Percentiles rank a stretch among this genome's conserved stretches.
Evolutionary conservation across 2,329 filamentous ascomycete species (phyloP).

Genomic region (Hypoxylon sp.): DNA sequence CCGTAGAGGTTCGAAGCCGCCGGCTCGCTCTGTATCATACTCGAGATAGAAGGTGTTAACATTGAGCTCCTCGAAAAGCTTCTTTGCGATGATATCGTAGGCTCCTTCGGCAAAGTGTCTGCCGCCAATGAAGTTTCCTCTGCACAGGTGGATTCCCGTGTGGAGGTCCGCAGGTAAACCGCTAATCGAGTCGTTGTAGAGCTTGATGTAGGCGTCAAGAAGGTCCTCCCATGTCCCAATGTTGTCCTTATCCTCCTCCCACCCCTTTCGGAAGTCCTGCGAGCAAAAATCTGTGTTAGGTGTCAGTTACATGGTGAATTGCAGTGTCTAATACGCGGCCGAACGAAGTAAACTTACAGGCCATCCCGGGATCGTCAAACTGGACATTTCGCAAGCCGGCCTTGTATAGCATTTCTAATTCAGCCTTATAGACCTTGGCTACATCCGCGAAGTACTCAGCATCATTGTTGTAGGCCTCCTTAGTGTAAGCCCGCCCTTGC

Average conservation of each 20-base stretch:
- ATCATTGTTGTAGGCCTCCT: constrained; percentile 69
- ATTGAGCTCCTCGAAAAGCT: constrained; percentile 74
- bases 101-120: constrained; percentile 77
- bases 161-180: constrained; percentile 78
- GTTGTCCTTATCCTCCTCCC: constrained; percentile 77
- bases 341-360: constrained; percentile 64
- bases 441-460: constrained; percentile 76
- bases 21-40: constrained; percentile 75
- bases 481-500: constrained; percentile 69
- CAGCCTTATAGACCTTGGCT: constrained; percentile 75
- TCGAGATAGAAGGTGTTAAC: constrained; percentile 79
- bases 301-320: constrained; percentile 3
- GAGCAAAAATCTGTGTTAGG: constrained; percentile 76
- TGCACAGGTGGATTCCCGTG: constrained; percentile 82
- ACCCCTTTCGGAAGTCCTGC: constrained; percentile 78
- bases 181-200: constrained; percentile 80
- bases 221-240: constrained; percentile 77
- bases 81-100: constrained; percentile 77
- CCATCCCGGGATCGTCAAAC: constrained; percentile 77
- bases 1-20: constrained; percentile 76
- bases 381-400: constrained; percentile 76
- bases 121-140: constrained; percentile 75
- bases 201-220: constrained; percentile 80
- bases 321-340: background rate
- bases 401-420: constrained; percentile 72